These are phyloP conservation scores for Sarocladium kiliense DNA, from an alignment of 2,329 filamentous ascomycete species.

Conservation along the genomic window DNA sequence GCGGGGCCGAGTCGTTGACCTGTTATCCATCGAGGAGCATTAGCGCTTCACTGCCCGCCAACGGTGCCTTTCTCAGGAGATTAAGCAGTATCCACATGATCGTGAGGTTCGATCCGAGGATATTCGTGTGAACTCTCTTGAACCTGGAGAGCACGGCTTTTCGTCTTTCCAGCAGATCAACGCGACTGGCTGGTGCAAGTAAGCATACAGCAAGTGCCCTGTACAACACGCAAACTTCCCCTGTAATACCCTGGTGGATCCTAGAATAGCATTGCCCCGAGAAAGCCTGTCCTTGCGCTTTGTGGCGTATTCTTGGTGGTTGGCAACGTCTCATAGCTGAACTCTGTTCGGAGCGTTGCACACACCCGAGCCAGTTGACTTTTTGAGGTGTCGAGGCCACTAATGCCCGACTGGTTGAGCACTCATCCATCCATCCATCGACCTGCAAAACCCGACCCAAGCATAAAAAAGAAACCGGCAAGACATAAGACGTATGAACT, in stretches of 20 bases:
- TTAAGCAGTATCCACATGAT: conserved; percentile 3
- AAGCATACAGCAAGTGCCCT: too few species aligned
- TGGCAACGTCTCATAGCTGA: too few species aligned
- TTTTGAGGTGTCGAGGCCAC: too few species aligned
- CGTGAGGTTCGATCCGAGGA: not conserved
- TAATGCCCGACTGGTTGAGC: too few species aligned
- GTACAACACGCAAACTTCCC: not conserved
- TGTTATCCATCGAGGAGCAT: not conserved
- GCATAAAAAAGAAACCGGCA: too few species aligned
- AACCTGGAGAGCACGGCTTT: not conserved
- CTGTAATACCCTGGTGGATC: not conserved
- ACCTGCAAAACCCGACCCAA: too few species aligned
- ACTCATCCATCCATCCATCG: too few species aligned
- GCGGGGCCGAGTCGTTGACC: too few species aligned
- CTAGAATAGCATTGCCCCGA: not conserved
- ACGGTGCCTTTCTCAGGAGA: conserved; percentile 4
- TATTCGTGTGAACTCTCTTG: not conserved
- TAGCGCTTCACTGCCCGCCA: not conserved
- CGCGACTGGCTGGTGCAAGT: not conserved
- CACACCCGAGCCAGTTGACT: too few species aligned
- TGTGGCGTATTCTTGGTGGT: too few species aligned
- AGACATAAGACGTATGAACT: too few species aligned
- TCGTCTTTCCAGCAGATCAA: not conserved
- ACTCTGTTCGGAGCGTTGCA: too few species aligned
- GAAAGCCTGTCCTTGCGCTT: not conserved